These are phyloP conservation scores for Pichia sp. DNA, from an alignment of 1,139 yeast genomes.

Conservation along the genomic window DNA sequence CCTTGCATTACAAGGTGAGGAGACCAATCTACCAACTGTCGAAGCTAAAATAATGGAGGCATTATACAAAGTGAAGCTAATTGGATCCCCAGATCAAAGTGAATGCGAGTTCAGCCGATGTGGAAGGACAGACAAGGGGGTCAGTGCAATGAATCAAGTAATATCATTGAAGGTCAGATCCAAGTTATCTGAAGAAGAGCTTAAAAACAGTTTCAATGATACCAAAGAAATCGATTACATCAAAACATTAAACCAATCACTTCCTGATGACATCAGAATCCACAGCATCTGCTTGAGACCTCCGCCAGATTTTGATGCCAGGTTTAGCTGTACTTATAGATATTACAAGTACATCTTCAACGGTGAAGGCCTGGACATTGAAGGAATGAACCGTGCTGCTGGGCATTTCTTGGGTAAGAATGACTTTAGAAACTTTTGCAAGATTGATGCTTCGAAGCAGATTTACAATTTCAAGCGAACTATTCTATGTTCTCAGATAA, in stretches of 20 bases:
- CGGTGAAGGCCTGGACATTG: conserved; percentile 53
- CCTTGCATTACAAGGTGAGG: conserved; percentile 70
- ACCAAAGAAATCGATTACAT: conserved; percentile 69
- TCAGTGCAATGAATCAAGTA: conserved; percentile 95
- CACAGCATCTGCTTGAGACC: conserved; percentile 81
- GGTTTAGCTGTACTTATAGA: conserved; percentile 80
- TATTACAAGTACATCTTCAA: conserved; percentile 81
- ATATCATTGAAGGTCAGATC: conserved; percentile 78
- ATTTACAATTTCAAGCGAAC: conserved; percentile 67
- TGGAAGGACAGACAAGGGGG: conserved; percentile 96
- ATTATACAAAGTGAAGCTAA: conserved; percentile 59
- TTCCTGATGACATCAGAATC: conserved; percentile 80
- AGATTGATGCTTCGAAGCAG: conserved; percentile 90
- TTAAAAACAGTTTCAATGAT: conserved; percentile 54
- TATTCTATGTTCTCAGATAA: conserved; percentile 50
- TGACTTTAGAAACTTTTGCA: conserved; percentile 93
- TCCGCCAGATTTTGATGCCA: conserved; percentile 78
- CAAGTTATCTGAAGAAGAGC: conserved; percentile 51
- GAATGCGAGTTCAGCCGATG: conserved; percentile 79
- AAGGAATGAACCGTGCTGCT: conserved; percentile 69
- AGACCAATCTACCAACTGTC: conserved; percentile 80
- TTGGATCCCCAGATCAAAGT: conserved; percentile 55
- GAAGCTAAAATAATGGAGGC: conserved; percentile 76
- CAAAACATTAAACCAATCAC: conserved; percentile 63
- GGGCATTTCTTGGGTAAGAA: conserved; percentile 62